Conservation (phyloP, 176 grass and related monocot species). For the Lolium multiflorum region DNA sequence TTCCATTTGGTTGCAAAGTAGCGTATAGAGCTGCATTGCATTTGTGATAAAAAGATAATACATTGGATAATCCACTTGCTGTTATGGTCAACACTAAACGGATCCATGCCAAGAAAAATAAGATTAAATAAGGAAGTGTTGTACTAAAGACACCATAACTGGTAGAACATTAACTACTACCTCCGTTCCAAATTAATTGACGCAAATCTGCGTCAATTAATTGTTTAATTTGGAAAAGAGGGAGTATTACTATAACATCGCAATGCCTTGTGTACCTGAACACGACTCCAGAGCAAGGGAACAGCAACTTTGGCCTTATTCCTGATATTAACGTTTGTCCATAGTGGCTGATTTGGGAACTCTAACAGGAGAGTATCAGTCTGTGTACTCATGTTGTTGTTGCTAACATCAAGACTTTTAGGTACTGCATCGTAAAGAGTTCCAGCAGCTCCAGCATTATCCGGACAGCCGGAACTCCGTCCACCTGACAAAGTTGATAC, state of each 20-base stretch:
- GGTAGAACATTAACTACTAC: neutral
- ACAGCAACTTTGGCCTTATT: slow-evolving; percentile 94
- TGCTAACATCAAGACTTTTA: slow-evolving; percentile 91
- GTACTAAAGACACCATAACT: slow-evolving; percentile 12
- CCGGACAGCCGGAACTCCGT: slow-evolving; percentile 83
- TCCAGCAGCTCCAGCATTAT: slow-evolving; percentile 96
- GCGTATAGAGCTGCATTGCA: neutral
- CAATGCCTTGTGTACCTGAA: slow-evolving; percentile 68
- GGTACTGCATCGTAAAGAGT: slow-evolving; percentile 99
- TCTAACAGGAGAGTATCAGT: slow-evolving; percentile 98
- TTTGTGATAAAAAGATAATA: neutral
- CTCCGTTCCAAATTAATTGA: no score
- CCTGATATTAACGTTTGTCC: slow-evolving; percentile 98
- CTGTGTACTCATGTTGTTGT: slow-evolving; percentile 94
- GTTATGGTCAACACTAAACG: slow-evolving; percentile 9
- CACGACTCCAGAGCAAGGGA: slow-evolving; percentile 97
- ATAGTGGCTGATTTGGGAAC: slow-evolving; percentile 96
- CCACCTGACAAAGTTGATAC: slow-evolving; percentile 62
- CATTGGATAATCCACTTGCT: neutral
- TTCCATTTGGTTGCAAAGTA: slow-evolving; percentile 29
- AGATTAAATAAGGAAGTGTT: neutral
- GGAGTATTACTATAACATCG: slow-evolving; percentile 8
- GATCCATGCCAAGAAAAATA: slow-evolving; percentile 1
- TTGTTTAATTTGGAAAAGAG: no score
- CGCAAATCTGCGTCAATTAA: no score